Percentiles rank a stretch among this genome's conserved stretches.
Conservation (phyloP, 352 stramenopile genomes). For the Phytophthora kernoviae region DNA sequence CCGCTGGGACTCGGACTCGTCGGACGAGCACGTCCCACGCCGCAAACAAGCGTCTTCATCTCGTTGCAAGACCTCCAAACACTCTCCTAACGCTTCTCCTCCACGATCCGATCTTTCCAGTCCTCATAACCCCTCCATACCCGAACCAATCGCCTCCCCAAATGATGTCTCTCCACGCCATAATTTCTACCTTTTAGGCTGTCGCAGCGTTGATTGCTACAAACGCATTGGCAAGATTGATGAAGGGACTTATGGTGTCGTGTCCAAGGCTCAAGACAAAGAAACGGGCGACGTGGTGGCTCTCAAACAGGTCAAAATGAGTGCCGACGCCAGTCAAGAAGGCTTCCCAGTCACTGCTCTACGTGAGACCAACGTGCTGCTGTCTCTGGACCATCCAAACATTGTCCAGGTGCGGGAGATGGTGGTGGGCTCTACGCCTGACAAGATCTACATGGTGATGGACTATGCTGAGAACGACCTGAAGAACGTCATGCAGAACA, state of each 20-base stretch:
- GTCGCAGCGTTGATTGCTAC: slow-evolving; percentile 95
- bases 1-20: slow-evolving; percentile 73
- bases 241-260: slow-evolving; percentile 97
- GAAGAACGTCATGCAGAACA: slow-evolving; percentile 84
- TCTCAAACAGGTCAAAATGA: slow-evolving; percentile 92
- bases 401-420: slow-evolving; percentile 89
- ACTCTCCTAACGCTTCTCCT: slow-evolving; percentile 1
- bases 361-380: slow-evolving; percentile 85
- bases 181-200: slow-evolving; percentile 87
- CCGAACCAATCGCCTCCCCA: slow-evolving; percentile 7
- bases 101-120: slow-evolving; percentile 1
- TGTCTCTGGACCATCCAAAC: slow-evolving; percentile 85
- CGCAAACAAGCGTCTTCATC: slow-evolving; percentile 11
- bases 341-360: slow-evolving; percentile 87
- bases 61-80: neutral
- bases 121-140: slow-evolving; percentile 2
- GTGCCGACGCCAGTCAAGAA: slow-evolving; percentile 71
- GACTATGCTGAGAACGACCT: slow-evolving; percentile 90
- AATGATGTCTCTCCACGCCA: slow-evolving; percentile 30
- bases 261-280: slow-evolving; percentile 94
- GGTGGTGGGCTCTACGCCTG: slow-evolving; percentile 85
- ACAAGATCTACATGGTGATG: slow-evolving; percentile 94
- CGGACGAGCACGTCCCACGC: slow-evolving; percentile 26
- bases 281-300: slow-evolving; percentile 92
- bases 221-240: slow-evolving; percentile 94